phyloP scores from a whole-genome alignment of 768 basidiomycete species.

The Cubamyces sp. region DNA sequence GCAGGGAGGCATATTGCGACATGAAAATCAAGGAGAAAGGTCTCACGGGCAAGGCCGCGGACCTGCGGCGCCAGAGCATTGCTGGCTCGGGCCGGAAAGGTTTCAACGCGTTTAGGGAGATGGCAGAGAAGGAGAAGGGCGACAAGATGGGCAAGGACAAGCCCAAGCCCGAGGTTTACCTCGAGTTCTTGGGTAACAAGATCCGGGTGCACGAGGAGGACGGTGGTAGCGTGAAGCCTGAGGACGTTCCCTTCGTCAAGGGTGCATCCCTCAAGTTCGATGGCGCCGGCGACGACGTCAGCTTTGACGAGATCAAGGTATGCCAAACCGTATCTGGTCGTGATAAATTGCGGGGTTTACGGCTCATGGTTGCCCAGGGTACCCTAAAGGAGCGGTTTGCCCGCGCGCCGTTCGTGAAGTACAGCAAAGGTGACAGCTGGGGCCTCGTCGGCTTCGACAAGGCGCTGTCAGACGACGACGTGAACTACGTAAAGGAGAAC shows the following conservation, averaged over 20 bases:
- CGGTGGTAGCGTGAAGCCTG: slow-evolving; percentile 45
- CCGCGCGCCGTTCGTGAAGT: slow-evolving; percentile 52
- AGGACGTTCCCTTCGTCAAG: slow-evolving; percentile 47
- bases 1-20: slow-evolving; percentile 83
- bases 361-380: slow-evolving; percentile 35
- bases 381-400: slow-evolving; percentile 53
- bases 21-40: slow-evolving; percentile 98
- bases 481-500: slow-evolving; percentile 66
- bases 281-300: slow-evolving; percentile 59
- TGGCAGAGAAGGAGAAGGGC: slow-evolving; percentile 41
- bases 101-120: slow-evolving; percentile 83
- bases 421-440: slow-evolving; percentile 46
- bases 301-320: slow-evolving; percentile 65
- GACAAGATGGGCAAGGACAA: slow-evolving; percentile 36
- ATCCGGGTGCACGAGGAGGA: slow-evolving; percentile 66
- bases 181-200: slow-evolving; percentile 76
- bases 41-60: slow-evolving; percentile 72
- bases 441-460: slow-evolving; percentile 64
- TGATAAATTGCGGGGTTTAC: neutral
- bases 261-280: slow-evolving; percentile 53
- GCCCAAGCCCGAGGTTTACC: slow-evolving; percentile 58
- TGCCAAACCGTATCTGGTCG: slow-evolving; percentile 2
- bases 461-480: slow-evolving; percentile 70
- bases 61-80: slow-evolving; percentile 58
- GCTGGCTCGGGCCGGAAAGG: slow-evolving; percentile 50